Conservation (phyloP, 495 filamentous ascomycete species). For the Entonaema liquescens region DNA sequence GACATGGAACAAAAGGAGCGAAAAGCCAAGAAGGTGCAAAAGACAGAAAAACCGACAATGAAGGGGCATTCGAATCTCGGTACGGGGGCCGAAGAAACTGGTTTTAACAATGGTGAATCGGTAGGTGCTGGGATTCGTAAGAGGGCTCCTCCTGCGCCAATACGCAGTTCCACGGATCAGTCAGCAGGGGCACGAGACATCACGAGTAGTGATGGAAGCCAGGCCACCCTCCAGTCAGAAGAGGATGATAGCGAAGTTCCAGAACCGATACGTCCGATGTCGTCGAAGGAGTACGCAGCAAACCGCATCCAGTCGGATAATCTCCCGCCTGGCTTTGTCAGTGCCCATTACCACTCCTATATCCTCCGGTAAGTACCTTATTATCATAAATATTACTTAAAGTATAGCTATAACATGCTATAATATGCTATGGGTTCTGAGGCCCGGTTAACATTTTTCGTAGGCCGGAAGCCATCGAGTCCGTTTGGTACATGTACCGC, state of each 20-base stretch:
- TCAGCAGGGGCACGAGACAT: conserved; percentile 32
- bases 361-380: conserved; percentile 70
- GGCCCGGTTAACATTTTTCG: conserved; percentile 24
- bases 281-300: conserved; percentile 72
- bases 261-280: conserved; percentile 54
- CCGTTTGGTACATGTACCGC: conserved; percentile 94
- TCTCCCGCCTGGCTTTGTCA: conserved; percentile 72
- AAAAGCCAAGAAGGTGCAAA: conserved; percentile 33
- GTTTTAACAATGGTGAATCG: conserved; percentile 11
- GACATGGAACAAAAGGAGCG: conserved; percentile 46
- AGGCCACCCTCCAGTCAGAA: conserved; percentile 40
- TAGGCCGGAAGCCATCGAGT: conserved; percentile 93
- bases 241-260: conserved; percentile 32
- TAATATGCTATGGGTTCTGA: neutral
- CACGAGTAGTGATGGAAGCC: conserved; percentile 18
- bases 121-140: conserved; percentile 17
- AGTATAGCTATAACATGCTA: neutral
- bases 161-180: neutral
- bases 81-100: conserved; percentile 7
- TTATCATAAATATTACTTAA: neutral
- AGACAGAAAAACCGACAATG: conserved; percentile 37
- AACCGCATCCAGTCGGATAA: conserved; percentile 65
- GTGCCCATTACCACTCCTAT: conserved; percentile 69
- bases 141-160: conserved; percentile 16
- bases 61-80: conserved; percentile 29